Evolutionary conservation across 768 basidiomycete genomes (phyloP).

Genomic region (Phylloporus sp.): DNA sequence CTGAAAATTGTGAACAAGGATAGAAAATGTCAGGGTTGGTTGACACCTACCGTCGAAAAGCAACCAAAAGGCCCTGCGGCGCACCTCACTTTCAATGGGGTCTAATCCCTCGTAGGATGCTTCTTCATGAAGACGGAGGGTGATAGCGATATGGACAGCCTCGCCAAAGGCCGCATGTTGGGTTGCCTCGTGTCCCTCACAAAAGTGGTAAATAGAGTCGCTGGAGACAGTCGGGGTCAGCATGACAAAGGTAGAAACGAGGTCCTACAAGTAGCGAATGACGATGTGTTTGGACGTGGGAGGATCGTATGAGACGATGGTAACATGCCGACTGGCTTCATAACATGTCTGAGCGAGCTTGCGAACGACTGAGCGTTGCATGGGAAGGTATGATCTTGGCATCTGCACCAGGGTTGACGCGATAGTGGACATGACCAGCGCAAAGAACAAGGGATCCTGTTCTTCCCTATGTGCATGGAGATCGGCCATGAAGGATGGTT

Average conservation of each 20-base stretch:
- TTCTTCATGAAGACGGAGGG: conserved; percentile 84
- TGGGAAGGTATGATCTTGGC: conserved; percentile 82
- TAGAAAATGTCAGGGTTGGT: background rate
- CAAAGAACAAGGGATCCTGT: conserved; percentile 85
- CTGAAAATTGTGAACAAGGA: conserved; percentile 33
- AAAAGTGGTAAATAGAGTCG: conserved; percentile 84
- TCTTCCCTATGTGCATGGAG: conserved; percentile 77
- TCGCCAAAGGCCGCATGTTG: conserved; percentile 87
- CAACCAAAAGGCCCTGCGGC: conserved; percentile 86
- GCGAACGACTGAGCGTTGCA: conserved; percentile 81
- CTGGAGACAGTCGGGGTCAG: conserved; percentile 34
- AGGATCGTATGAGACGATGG: conserved; percentile 78
- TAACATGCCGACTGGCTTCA: conserved; percentile 78
- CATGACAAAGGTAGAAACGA: background rate
- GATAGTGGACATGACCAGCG: conserved; percentile 84
- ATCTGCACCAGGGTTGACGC: conserved; percentile 87
- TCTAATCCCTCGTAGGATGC: conserved; percentile 76
- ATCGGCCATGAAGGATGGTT: conserved; percentile 90
- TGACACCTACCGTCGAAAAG: conserved; percentile 71
- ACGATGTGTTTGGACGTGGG: conserved; percentile 82
- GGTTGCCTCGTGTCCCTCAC: conserved; percentile 82
- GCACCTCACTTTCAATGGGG: conserved; percentile 83
- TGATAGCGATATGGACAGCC: conserved; percentile 78
- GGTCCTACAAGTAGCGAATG: conserved; percentile 80
- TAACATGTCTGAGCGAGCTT: conserved; percentile 78